Evolutionary conservation across 225 moss, liverwort and hornwort species (phyloP), one percentile per base, ranked within the genome.

Genomic region (Lunularia cruciata): DNA sequence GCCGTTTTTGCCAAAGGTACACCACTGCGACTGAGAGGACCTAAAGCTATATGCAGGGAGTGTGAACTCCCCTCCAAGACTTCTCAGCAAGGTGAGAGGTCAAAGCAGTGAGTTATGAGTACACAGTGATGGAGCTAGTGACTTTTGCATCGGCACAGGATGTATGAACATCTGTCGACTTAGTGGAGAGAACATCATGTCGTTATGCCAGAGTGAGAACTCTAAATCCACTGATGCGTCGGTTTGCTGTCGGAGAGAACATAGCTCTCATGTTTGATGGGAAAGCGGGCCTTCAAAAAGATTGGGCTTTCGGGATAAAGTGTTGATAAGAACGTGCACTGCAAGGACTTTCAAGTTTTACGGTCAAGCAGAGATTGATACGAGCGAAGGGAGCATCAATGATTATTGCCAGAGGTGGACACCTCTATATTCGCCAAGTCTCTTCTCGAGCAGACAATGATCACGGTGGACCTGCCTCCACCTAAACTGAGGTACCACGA

Each of bases 131-230:
- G 27, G 40, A 42, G 5, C 26, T 5, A 18, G 46, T 31, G 16
- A 65, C 31, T 14, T 20, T n/a, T 5, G 20, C 49, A 51, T 14
- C 49, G 19, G 49, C n/a, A 4, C 18, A 5, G 49, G 5, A 51
- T 5, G 9, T 65, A 19, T 47, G 31, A 63, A n/a, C 30, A 23
- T 47, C 45, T 65, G 64, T 47, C 22, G 25, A 46, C 4, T 28
- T 6, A 28, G 64, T 47, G 64, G 64, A 65, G 64, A 65, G 64
- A 45, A 46, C 12, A 18, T 47, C 64, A 65, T 45, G 47, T 47
- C 27, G 16, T 32, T 22, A 31, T 18, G 46, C 64, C 45, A 47
- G 64, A 65, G 46, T 45, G 46, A 64, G 31, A 46, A 28, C 34
- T 64, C 64, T 47, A 46, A 47, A 28, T 65, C 64, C 64, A 65